Percentiles rank a stretch among this genome's conserved stretches.
Evolutionary conservation across 2,329 filamentous ascomycete species (phyloP).

Genomic region (Clarireedia paspali): DNA sequence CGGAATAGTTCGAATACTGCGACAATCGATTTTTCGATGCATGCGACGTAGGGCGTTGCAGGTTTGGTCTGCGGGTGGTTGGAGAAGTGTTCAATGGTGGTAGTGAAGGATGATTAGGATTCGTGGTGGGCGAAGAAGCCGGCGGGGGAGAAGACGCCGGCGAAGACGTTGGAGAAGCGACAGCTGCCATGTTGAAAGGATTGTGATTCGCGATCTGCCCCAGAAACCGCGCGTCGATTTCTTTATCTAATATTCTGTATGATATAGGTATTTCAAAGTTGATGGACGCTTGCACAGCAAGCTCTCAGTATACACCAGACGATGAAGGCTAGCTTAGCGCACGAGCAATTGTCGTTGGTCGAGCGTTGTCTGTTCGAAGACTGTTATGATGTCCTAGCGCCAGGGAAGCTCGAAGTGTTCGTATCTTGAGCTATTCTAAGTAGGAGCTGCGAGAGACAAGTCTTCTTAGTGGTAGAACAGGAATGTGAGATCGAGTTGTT

Average conservation of each 20-base stretch:
- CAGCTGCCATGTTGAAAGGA: conserved; percentile 32
- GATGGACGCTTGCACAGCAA: conserved; percentile 26
- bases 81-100: conserved; percentile 52
- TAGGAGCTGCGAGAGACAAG: background rate
- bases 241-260: background rate
- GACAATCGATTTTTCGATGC: conserved; percentile 76
- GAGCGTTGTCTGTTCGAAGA: background rate
- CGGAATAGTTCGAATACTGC: conserved; percentile 70
- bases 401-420: background rate
- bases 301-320: conserved; percentile 14
- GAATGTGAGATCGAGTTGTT: background rate
- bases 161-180: conserved; percentile 47
- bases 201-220: conserved; percentile 6
- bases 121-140: conserved; percentile 36
- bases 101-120: conserved; percentile 45
- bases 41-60: conserved; percentile 64
- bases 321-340: conserved; percentile 2
- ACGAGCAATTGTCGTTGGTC: background rate
- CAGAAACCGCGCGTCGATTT: background rate
- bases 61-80: conserved; percentile 45
- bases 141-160: conserved; percentile 46
- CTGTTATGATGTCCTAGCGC: background rate
- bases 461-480: background rate
- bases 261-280: conserved; percentile 7
- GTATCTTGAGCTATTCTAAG: background rate